These are phyloP conservation scores for Grigorovia jiainica DNA, from an alignment of 805 yeast genomes.

Conservation along the genomic window DNA sequence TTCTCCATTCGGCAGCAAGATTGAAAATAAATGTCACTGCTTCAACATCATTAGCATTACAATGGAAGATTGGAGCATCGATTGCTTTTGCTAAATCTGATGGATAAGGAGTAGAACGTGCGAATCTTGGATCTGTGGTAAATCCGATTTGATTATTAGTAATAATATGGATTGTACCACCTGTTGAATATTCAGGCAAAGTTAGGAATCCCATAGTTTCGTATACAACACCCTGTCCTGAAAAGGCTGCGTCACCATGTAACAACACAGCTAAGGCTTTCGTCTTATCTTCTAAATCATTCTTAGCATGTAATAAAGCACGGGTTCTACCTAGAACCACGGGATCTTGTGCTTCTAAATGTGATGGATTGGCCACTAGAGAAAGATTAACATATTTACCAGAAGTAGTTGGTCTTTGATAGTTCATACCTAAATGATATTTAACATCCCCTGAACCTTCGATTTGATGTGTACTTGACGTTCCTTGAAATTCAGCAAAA, in stretches of 20 bases:
- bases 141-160: conserved; percentile 98
- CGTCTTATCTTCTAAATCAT: conserved; percentile 69
- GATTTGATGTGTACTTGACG: conserved; percentile 55
- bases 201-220: conserved; percentile 94
- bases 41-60: conserved; percentile 96
- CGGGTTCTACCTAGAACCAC: conserved; percentile 97
- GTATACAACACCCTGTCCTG: conserved; percentile 98
- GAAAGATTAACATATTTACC: conserved; percentile 95
- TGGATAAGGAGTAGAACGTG: conserved; percentile 97
- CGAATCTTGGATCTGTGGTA: conserved; percentile 96
- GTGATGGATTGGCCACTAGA: conserved; percentile 97
- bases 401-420: conserved; percentile 96
- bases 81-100: conserved; percentile 94
- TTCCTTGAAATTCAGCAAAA: conserved; percentile 88
- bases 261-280: conserved; percentile 88
- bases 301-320: conserved; percentile 86
- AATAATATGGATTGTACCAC: conserved; percentile 95
- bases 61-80: conserved; percentile 98
- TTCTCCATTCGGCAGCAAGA: conserved; percentile 98
- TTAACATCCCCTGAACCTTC: conserved; percentile 99
- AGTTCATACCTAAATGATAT: conserved; percentile 98
- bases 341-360: conserved; percentile 98
- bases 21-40: conserved; percentile 84
- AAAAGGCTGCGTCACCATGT: conserved; percentile 99
- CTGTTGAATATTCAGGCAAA: conserved; percentile 92